Percentiles rank a stretch among this genome's conserved stretches.
phyloP scores from a whole-genome alignment of 169 alveolate genomes.

The Plasmodium ovale region DNA sequence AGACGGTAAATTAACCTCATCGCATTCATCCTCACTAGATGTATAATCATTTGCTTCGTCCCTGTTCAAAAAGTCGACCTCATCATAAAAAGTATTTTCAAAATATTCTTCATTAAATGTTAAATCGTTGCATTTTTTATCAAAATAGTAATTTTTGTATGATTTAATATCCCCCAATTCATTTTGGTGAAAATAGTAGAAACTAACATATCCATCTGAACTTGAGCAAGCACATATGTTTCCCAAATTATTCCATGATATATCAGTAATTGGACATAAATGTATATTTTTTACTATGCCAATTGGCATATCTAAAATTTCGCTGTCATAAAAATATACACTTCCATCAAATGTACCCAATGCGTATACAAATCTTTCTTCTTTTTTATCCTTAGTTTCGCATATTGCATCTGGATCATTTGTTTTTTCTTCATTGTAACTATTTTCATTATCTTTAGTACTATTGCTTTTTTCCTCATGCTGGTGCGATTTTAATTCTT shows the following conservation, averaged over 20 bases:
- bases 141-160: slow-evolving; percentile 66
- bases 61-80: slow-evolving; percentile 58
- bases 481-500: slow-evolving; percentile 19
- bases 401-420: slow-evolving; percentile 70
- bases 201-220: slow-evolving; percentile 94
- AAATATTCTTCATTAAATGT: slow-evolving; percentile 64
- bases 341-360: slow-evolving; percentile 92
- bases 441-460: neutral
- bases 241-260: slow-evolving; percentile 94
- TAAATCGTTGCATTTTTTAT: slow-evolving; percentile 71
- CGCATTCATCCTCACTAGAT: slow-evolving; percentile 72
- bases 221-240: slow-evolving; percentile 92
- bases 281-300: slow-evolving; percentile 93
- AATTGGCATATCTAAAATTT: slow-evolving; percentile 89
- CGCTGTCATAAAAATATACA: slow-evolving; percentile 90
- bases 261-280: slow-evolving; percentile 94
- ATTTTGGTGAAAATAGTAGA: slow-evolving; percentile 87
- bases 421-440: slow-evolving; percentile 33
- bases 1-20: slow-evolving; percentile 8
- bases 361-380: slow-evolving; percentile 87
- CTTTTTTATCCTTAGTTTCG: slow-evolving; percentile 83
- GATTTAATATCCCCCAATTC: slow-evolving; percentile 88
- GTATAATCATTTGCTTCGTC: slow-evolving; percentile 66
- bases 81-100: slow-evolving; percentile 64
- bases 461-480: slow-evolving; percentile 27